Percentiles rank a stretch among this genome's conserved stretches.
phyloP scores from a whole-genome alignment of 441 rosid genomes.

The Populus hybrid region DNA sequence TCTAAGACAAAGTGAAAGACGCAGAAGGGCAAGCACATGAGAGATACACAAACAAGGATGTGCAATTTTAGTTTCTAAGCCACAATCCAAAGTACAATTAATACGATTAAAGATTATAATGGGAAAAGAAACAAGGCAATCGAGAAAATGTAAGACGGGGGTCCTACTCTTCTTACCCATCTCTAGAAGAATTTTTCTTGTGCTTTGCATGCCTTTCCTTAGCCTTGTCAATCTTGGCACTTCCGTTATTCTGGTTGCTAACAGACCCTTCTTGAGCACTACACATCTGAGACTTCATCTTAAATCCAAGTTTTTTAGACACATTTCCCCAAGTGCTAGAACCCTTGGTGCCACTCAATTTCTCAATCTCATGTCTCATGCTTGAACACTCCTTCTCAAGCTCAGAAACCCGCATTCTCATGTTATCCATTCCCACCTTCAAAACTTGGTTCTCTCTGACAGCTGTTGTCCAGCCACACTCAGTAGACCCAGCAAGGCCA shows the following conservation, averaged over 20 bases:
- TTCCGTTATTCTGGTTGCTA: constrained; percentile 52
- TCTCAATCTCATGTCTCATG: constrained; percentile 97
- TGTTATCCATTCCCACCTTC: constrained; percentile 94
- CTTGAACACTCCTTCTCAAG: constrained; percentile 17
- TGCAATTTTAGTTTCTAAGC: constrained; percentile 15
- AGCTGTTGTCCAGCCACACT: constrained; percentile 92
- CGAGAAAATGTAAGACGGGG: neutral
- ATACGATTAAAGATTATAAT: constrained; percentile 11
- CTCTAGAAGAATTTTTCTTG: constrained; percentile 51
- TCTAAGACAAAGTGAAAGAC: neutral
- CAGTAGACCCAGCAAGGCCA: constrained; percentile 60
- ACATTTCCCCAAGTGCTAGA: constrained; percentile 69
- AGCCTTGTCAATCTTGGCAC: constrained; percentile 54
- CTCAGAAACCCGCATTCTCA: constrained; percentile 90
- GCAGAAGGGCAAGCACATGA: neutral
- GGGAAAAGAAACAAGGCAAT: constrained; percentile 10
- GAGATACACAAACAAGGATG: constrained; percentile 1
- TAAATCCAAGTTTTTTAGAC: constrained; percentile 79
- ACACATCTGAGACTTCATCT: constrained; percentile 93
- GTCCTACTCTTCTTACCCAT: constrained; percentile 25
- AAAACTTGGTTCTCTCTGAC: constrained; percentile 91
- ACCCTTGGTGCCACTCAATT: constrained; percentile 55
- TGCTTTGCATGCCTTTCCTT: constrained; percentile 58
- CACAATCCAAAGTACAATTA: constrained; percentile 11
- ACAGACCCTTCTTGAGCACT: constrained; percentile 89